A percentile compares a stretch with the other conserved stretches of the same genome.
Conservation (phyloP, 2,329 filamentous ascomycete species). For the Colletotrichum navitas region DNA sequence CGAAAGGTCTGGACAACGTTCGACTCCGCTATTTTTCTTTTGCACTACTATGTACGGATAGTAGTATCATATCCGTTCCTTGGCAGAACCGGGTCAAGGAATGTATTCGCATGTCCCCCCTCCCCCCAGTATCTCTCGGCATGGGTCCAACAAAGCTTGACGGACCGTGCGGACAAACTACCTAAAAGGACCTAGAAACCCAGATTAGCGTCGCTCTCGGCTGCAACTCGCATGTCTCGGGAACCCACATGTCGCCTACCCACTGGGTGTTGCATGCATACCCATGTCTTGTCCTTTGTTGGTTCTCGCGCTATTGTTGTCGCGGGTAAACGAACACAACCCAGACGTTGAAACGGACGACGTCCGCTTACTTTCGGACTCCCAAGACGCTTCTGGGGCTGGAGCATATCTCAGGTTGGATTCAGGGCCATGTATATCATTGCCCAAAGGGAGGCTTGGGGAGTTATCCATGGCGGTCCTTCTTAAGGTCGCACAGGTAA, state of each 20-base stretch:
- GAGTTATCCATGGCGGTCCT: too few species aligned
- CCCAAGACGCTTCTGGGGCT: too few species aligned
- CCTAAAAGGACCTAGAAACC: neutral
- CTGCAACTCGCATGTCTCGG: neutral
- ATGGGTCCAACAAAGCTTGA: neutral
- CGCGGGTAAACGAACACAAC: neutral
- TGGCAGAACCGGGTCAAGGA: neutral
- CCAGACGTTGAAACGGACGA: too few species aligned
- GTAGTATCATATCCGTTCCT: neutral
- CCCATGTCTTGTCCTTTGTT: neutral
- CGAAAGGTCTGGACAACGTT: too few species aligned
- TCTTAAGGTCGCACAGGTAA: too few species aligned
- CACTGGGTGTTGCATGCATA: neutral
- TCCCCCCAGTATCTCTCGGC: neutral
- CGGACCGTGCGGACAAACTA: neutral
- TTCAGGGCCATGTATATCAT: neutral
- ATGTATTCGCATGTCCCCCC: neutral
- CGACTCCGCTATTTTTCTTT: neutral
- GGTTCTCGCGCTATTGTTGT: neutral
- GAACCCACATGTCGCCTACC: conserved; percentile 3
- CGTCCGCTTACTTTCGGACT: too few species aligned
- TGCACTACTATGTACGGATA: too few species aligned
- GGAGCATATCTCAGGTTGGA: neutral
- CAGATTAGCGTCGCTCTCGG: neutral
- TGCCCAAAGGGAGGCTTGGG: neutral